Evolutionary conservation across 176 grass and related monocot genomes (phyloP), one percentile per base, ranked within the genome.

Genomic region (Alopecurus myosuroides): DNA sequence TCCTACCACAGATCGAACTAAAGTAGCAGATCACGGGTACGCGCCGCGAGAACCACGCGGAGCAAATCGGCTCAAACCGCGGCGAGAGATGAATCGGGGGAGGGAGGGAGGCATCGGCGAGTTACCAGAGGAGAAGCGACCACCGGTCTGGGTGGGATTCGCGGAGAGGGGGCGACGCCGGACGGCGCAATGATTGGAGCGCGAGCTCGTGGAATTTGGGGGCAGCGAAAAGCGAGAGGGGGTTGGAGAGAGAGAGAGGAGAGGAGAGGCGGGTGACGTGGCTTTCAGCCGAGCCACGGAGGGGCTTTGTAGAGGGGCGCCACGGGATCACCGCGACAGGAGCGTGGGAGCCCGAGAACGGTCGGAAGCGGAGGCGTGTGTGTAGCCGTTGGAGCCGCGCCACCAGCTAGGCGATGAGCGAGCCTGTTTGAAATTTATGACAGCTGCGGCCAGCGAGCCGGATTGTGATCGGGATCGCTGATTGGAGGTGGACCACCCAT

Each of bases 181-280:
- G 41, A 26, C 29, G n/a, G n/a, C 70, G 69, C 40, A 73, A 73
- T 73, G 70, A 73, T 73, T 46, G 70, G 69, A 46, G 69, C 69
- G 69, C 35, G 28, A 31, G 69, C 40, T 26, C 23, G 70, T 48
- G 41, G 41, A 73, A 73, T 46, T 45, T 73, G 23, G 48, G 74
- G 45, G 49, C 30, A 35, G 7, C 15, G 11, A 6, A 34, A 65
- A 65, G 15, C 17, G 62, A 33, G 17, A 66, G 29, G 62, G 20
- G 60, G 60, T 31, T 63, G 57, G 57, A 6, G 28, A 29, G 20
- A 8, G 8, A 51, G 48, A 18, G 15, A 17, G 53, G 9, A 36
- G 19, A 20, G 66, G 5, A 10, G 62, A 9, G 40, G 23, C 13
- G 1, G 70, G 76, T 58, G 76, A 58, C 76, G 76, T 58, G 52